These are phyloP conservation scores for Camelina neglecta DNA, from an alignment of 345 rosid species.

Conservation along the genomic window DNA sequence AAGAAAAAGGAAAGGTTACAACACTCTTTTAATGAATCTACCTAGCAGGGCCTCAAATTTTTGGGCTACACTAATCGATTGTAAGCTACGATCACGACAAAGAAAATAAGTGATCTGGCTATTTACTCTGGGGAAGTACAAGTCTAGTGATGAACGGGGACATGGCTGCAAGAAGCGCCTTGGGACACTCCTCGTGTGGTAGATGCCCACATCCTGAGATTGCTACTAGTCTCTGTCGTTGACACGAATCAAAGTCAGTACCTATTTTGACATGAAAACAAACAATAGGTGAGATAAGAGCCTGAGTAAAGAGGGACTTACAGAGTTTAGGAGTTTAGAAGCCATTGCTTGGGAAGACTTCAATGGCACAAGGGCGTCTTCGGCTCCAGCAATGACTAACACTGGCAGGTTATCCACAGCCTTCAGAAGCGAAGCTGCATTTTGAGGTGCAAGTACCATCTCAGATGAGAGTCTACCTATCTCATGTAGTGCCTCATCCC, in stretches of 20 bases:
- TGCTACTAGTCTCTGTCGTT: slow-evolving; percentile 78
- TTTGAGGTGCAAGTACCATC: slow-evolving; percentile 66
- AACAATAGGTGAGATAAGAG: background rate
- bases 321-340: slow-evolving; percentile 80
- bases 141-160: slow-evolving; percentile 75
- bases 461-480: slow-evolving; percentile 78
- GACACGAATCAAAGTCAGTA: slow-evolving; percentile 22
- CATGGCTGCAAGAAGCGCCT: slow-evolving; percentile 77
- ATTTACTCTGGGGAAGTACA: slow-evolving; percentile 50
- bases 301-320: slow-evolving; percentile 47
- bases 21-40: slow-evolving; percentile 24
- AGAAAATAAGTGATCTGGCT: slow-evolving; percentile 38
- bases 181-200: slow-evolving; percentile 91
- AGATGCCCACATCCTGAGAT: slow-evolving; percentile 92
- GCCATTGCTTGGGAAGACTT: slow-evolving; percentile 79
- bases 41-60: slow-evolving; percentile 16
- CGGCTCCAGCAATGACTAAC: slow-evolving; percentile 76
- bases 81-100: slow-evolving; percentile 30
- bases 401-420: slow-evolving; percentile 70
- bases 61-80: slow-evolving; percentile 21
- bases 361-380: slow-evolving; percentile 76
- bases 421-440: slow-evolving; percentile 55
- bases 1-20: slow-evolving; percentile 22
- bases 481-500: slow-evolving; percentile 93
- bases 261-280: slow-evolving; percentile 11